Conservation (phyloP, 306 rosid genomes). For the Betula pendula region DNA sequence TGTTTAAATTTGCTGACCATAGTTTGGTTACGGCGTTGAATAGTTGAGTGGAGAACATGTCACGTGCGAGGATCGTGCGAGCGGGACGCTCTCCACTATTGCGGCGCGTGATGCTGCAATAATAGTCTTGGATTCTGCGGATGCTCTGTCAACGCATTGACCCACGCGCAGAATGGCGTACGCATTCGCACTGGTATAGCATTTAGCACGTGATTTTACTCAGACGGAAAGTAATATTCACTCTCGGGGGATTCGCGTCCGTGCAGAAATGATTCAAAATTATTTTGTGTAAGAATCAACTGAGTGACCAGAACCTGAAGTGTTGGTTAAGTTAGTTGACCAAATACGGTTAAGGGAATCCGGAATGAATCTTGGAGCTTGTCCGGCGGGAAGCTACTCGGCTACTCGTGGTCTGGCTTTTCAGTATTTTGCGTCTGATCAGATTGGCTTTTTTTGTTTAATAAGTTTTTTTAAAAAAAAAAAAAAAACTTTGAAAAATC, state of each 20-base stretch:
- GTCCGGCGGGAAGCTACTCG: too few species aligned
- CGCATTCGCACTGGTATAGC: too few species aligned
- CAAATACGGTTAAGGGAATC: constrained; percentile 15
- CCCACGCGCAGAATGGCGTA: constrained; percentile 1
- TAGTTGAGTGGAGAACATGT: constrained; percentile 23
- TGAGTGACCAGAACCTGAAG: not conserved
- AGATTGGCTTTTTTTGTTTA: too few species aligned
- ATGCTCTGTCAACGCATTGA: not conserved
- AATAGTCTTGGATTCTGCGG: constrained; percentile 13
- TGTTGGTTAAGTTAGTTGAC: constrained; percentile 49
- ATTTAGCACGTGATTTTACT: not conserved
- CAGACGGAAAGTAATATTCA: not conserved
- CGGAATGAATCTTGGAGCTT: not conserved
- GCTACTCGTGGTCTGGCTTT: too few species aligned
- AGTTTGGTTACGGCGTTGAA: constrained; percentile 38
- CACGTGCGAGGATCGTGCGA: constrained; percentile 37
- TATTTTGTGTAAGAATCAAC: not conserved
- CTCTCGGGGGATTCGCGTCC: not conserved
- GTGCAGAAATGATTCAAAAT: too few species aligned
- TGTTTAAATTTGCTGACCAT: constrained; percentile 23
- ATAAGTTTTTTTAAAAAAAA: too few species aligned
- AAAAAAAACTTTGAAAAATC: too few species aligned
- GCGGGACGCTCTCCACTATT: constrained; percentile 43
- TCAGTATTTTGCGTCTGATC: too few species aligned
- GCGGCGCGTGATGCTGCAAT: constrained; percentile 56